Base-by-base conservation (phyloP, 2,329 filamentous ascomycete species). In the Trichoderma hamatum region DNA sequence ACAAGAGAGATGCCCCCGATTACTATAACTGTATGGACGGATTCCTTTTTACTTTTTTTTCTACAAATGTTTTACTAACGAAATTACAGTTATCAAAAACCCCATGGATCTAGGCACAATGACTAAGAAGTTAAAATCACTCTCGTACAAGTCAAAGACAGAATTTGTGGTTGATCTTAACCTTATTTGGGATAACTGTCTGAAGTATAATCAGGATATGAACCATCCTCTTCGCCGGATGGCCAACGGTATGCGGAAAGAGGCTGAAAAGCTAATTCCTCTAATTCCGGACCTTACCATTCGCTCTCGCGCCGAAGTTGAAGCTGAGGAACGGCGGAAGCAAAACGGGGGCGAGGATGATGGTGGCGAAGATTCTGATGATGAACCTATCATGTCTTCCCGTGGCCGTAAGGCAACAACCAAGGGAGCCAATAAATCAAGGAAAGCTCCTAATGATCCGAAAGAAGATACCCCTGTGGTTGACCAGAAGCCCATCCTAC, bases 31-130 rank as follows among this genome's bases (percentile, higher is more conserved):
- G 96, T 91, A 89, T 90, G 89, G 24, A n/a, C 64, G 30, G 58
- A 63, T 54, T 21, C 19, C 24, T 16, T 2, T 10, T 63, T 49
- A 14, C 36, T 16, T 16, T 5, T 19, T 19, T 19, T 39, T 5
- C 30, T 16, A 60, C 34, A 11, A 28, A 14, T 24, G n/a, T 55
- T 16, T 58, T 64, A 67, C 75, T 78, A 73, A 80, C 73, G 61
- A 49, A 34, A 19, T 69, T 72, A 65, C 76, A 94, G 91, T 93
- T 73, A 97, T 98, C 81, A 97, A 96, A 81, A 91, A 94, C 58
- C 96, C 96, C 2, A 99, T 99, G 96, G 96, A 99, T 78, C 89
- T 99, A 69, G 96, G 96, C 46, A 91, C 90, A 59, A 98, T 99
- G 94, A 97, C 96, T 71, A 99, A 99, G 83, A 99, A 98, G 82